Evolutionary conservation across 2,329 filamentous ascomycete genomes (phyloP), one percentile per base, ranked within the genome.

Genomic region (Endoconidiophora polonica): DNA sequence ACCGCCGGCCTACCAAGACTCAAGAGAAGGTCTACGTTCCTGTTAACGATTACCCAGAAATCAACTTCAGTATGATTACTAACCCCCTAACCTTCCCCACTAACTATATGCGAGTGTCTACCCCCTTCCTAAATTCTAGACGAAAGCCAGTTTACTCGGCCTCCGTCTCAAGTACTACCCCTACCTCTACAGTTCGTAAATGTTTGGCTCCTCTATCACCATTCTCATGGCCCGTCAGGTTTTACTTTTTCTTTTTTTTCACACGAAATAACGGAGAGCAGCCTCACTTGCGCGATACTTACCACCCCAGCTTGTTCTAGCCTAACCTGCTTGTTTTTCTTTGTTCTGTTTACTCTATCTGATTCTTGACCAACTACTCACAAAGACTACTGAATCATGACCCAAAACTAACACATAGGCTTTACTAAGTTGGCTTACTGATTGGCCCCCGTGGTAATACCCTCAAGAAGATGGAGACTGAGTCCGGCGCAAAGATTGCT

Each of bases 41-140:
- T 66, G 91, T 98, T 73, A 98, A 98, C 79, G 91, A 98, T 70
- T 98, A 98, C 68, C 91, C 91, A 76, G 91, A 98, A 70, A 96
- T 98, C 81, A 98, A 98, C 83, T 98, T 98, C 86, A 98, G 91
- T 98, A 95, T 90, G 90, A 90, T 91, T 88, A 82, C 88, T 94
- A 94, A 94, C 86, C 87, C 86, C 87, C 79, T 81, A 82, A 84
- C 79, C 72, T 67, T 74, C 76, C 70, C 68, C 71, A 65, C 69
- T 53, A 50, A 53, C 52, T 44, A 42, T 49, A 55, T 41, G 39
- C 29, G 29, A 33, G 3, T 33, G 29, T 33, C 12, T 33, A 12
- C 29, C 29, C 55, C 54, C 57, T 56, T 58, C 59, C 59, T 58
- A 61, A 57, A 57, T 59, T 61, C 54, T 55, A 55, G 29, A 33